Conservation (phyloP, 2,329 filamentous ascomycete species). For the Thielaviopsis euricoi region DNA sequence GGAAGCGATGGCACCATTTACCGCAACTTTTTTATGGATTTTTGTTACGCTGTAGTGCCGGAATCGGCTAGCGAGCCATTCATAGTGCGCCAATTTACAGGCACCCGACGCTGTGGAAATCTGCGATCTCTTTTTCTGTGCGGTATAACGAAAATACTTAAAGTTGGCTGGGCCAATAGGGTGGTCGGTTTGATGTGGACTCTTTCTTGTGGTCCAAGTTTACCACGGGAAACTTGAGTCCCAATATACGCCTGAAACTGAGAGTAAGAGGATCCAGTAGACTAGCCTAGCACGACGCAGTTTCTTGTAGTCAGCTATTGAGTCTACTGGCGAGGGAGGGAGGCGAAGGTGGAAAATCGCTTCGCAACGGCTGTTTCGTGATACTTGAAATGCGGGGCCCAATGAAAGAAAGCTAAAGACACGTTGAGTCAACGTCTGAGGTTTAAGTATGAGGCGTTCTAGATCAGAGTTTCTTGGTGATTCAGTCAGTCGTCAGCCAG, state of each 20-base stretch:
- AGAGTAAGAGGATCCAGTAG: background rate
- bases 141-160: background rate
- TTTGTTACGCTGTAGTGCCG: background rate
- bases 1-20: conserved; percentile 4
- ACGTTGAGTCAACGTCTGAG: background rate
- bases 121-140: background rate
- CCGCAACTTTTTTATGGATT: background rate
- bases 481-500: background rate
- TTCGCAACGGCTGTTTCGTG: background rate
- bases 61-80: background rate
- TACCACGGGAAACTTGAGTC: background rate
- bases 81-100: background rate
- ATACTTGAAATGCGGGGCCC: background rate
- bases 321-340: background rate
- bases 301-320: background rate
- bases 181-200: background rate
- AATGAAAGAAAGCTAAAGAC: background rate
- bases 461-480: background rate
- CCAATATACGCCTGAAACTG: background rate
- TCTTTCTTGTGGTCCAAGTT: background rate
- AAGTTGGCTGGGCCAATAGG: background rate
- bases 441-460: background rate
- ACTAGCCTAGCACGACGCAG: background rate
- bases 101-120: background rate
- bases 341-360: background rate